Evolutionary conservation across 2,329 filamentous ascomycete species (phyloP), one percentile per base, ranked within the genome.

Genomic region (Dothistroma pini): DNA sequence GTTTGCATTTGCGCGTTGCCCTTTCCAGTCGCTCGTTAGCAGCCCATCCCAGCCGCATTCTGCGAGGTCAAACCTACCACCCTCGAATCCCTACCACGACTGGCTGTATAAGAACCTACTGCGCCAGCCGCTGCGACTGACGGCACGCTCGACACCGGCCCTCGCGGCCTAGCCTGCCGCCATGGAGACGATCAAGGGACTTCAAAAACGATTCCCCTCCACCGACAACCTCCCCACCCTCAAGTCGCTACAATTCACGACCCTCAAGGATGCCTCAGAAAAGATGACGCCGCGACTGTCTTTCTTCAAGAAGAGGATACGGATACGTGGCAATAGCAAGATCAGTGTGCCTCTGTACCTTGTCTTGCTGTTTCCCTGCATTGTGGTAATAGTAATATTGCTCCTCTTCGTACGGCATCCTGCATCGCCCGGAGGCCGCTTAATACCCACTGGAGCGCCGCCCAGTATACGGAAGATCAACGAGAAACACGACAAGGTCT

Each of bases 401-500:
- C 81, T 96, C 71, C 84, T 99, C 63, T 92, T 97, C 75, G 85
- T 96, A 72, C 87, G 89, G 73, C 92, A 97, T 79, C 91, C 93
- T 61, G 89, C 88, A 74, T 91, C 89, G 35, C 85, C 90, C 11
- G 91, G 89, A 58, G 86, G 88, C 64, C 90, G 96, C 76, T 78
- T 96, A 73, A 91, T 96, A 82, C 93, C 93, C 52, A 89, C 90
- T 62, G 92, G 93, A 51, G 87, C 91, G 59, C 92, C 93, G 66
- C 93, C 93, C 47, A 86, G 89, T 54, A 96, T 97, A 78, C 88
- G 93, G 16, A 73, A 92, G 86, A 99, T 99, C 71, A 96, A 89
- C 78, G 95, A 97, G 78, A 90, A 96, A 72, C 86, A 97, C 77
- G 95, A 99, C 79, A 96, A 96, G 78, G 92, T 97, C 56, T 99